Conservation (phyloP, 495 filamentous ascomycete species). For the Chaetomium cochliodes region DNA sequence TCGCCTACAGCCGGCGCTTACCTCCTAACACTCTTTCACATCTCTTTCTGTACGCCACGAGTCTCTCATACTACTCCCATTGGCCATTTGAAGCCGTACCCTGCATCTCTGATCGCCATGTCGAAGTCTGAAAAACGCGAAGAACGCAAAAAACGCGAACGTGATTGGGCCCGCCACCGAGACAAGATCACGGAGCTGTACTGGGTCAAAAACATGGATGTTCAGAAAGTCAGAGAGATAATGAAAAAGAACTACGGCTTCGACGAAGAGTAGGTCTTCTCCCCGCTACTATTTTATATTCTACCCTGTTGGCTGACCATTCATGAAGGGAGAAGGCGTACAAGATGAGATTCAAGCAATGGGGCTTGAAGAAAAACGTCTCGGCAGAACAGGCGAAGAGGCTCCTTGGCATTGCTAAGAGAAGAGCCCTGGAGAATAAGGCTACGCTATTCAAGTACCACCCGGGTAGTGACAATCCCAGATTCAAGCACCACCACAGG, state of each 20-base stretch:
- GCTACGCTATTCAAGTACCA: slow-evolving; percentile 22
- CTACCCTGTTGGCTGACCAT: background rate
- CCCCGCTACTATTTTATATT: background rate
- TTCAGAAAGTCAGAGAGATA: slow-evolving; percentile 28
- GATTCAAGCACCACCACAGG: slow-evolving; percentile 22
- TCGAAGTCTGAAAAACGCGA: background rate
- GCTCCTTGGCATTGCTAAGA: slow-evolving; percentile 28
- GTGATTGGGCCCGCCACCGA: slow-evolving; percentile 27
- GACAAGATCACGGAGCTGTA: slow-evolving; percentile 29
- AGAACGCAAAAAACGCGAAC: too few species aligned
- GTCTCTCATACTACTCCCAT: background rate
- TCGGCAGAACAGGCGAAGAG: slow-evolving; percentile 24
- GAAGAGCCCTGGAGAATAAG: slow-evolving; percentile 25
- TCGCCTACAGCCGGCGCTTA: background rate
- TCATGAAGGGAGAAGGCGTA: slow-evolving; percentile 30
- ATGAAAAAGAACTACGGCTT: slow-evolving; percentile 29
- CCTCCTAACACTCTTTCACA: background rate
- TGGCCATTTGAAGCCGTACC: too few species aligned
- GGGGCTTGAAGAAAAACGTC: slow-evolving; percentile 35
- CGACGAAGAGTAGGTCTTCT: slow-evolving; percentile 23
- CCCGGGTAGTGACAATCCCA: too few species aligned
- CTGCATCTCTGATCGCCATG: slow-evolving; percentile 6
- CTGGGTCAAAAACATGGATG: slow-evolving; percentile 13
- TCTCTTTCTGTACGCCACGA: background rate
- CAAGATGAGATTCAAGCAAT: slow-evolving; percentile 32